Evolutionary conservation across 163 green algal species (phyloP), one percentile per base, ranked within the genome.

Genomic region (Volvox carteri): DNA sequence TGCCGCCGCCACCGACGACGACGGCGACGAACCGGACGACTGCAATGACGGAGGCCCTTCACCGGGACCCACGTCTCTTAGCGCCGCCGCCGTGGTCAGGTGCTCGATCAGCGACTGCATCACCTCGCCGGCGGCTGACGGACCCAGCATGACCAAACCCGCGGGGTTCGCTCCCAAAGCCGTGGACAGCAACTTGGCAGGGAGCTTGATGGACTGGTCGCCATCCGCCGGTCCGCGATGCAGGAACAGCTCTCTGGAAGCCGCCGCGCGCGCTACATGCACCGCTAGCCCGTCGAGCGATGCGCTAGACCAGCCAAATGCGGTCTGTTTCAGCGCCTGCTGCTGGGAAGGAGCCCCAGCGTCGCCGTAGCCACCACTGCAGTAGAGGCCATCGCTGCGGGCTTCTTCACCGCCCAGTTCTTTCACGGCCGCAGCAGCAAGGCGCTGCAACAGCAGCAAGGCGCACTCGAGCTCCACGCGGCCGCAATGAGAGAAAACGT

Each of bases 401-500:
- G n/a, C n/a, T n/a, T n/a, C n/a, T n/a, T n/a, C n/a, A n/a, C n/a
- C n/a, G n/a, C n/a, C n/a, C n/a, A n/a, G n/a, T n/a, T n/a, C n/a
- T n/a, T n/a, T n/a, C n/a, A n/a, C n/a, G n/a, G n/a, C 50, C 50
- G 16, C 50, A 58, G 12, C 54, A 19, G 54, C 54, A 65, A 62
- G 52, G 41, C 65, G 80, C 56, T 54, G 25, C n/a, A 87, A 41
- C 37, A 86, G 65, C 80, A 87, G 46, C 62, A 78, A 30, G 58
- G 30, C 28, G 56, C 58, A 56, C 78, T 76, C 39, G 39, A 86
- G 56, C 78, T 54, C 12, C 54, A 46, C 5, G 16, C 39, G 50
- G 58, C 14, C 54, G 54, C 54, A 65, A 30, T 65, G 54, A 65
- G n/a, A n/a, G n/a, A n/a, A n/a, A n/a, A n/a, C n/a, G n/a, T n/a